Evolutionary conservation across 225 moss, liverwort and hornwort species (phyloP), one percentile per base, ranked within the genome.

Genomic region (Polytrichum formosum): DNA sequence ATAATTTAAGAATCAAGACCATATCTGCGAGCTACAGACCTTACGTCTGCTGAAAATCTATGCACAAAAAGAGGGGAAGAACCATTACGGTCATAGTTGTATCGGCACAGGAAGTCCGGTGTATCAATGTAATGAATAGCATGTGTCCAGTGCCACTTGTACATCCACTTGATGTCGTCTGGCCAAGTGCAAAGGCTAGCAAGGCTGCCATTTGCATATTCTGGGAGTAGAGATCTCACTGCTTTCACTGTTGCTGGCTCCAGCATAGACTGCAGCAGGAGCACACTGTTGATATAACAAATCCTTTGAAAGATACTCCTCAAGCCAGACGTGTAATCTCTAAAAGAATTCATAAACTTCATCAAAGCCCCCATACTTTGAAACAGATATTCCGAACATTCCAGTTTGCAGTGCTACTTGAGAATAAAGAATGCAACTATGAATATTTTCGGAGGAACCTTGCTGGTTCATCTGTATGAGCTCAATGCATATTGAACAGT

Each of bases 51-150:
- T 46, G 16, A 46, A 13, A 46, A 46, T 13, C 46, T 46, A 46
- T 46, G 13, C 46, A 46, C 46, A 1, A 46, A 2, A 4, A 9
- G 23, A 58, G 58, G 58, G 3, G 63, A 72, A 13, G 27, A 8
- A 60, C 20, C 30, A 19, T 72, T 82, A 93, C 92, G 87, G 10
- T 82, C 86, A 64, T 92, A 97, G 54, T 91, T 25, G 76, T 97
- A 97, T 69, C 85, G 90, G 75, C 96, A 97, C 27, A 87, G 84
- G 72, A 92, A 92, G 72, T 97, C 93, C 6, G 90, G 93, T 5
- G 93, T 92, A 67, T 92, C 93, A 55, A 97, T 91, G 79, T 92
- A 91, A 77, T 93, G 93, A 68, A 93, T 75, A 37, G 92, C 89
- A 77, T 81, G 31, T 1, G 93, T 82, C 93, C 93, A 97, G 20